Evolutionary conservation across 1,139 yeast species (phyloP).

Genomic region (Kurtzmaniella quercitrusa): DNA sequence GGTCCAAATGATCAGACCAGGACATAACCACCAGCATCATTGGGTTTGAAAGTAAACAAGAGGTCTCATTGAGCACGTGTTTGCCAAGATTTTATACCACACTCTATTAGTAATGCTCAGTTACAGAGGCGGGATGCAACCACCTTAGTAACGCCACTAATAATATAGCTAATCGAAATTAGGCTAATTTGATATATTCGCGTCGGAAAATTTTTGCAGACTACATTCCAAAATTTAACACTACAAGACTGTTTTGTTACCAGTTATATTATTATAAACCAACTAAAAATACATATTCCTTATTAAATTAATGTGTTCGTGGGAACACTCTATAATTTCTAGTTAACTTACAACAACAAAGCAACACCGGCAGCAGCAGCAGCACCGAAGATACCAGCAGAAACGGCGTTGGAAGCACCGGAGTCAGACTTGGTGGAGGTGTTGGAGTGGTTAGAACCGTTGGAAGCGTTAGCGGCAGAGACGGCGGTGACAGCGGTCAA

Average conservation of each 20-base stretch:
- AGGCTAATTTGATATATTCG: too few species aligned
- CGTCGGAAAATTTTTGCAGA: neutral
- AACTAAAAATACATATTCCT: slow-evolving; percentile 8
- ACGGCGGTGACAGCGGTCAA: slow-evolving; percentile 43
- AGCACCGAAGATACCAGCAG: slow-evolving; percentile 33
- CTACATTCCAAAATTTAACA: neutral
- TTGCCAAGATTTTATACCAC: too few species aligned
- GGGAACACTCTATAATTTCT: slow-evolving; percentile 7
- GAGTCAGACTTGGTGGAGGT: slow-evolving; percentile 18
- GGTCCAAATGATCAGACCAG: too few species aligned
- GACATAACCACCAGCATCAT: neutral
- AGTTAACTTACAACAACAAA: slow-evolving; percentile 32
- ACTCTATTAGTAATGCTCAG: too few species aligned
- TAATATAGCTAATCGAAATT: too few species aligned
- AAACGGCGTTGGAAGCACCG: slow-evolving; percentile 24
- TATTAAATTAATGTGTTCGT: slow-evolving; percentile 5
- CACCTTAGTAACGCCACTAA: too few species aligned
- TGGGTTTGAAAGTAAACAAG: too few species aligned
- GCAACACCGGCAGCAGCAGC: slow-evolving; percentile 46
- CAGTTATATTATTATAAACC: slow-evolving; percentile 3
- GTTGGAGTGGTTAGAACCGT: slow-evolving; percentile 27
- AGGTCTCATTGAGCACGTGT: too few species aligned
- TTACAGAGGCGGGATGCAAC: too few species aligned
- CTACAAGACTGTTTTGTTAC: neutral
- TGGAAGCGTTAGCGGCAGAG: slow-evolving; percentile 38